Conservation (phyloP, 345 rosid genomes). For the Isatis tinctoria region DNA sequence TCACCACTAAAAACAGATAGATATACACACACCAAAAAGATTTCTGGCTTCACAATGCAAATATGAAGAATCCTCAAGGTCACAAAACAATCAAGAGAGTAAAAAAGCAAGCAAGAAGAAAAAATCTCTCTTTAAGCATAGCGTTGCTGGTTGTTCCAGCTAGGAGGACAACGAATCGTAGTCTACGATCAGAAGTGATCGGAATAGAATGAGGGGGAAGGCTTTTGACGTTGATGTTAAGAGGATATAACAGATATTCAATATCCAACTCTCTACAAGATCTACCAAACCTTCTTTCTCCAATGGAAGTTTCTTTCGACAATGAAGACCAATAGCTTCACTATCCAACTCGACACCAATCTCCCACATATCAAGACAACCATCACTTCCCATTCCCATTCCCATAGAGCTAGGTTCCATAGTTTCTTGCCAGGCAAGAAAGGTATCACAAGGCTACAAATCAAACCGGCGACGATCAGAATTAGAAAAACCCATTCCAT, state of each 20-base stretch:
- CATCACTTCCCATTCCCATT: slow-evolving; percentile 69
- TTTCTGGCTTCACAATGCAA: neutral
- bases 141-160: slow-evolving; percentile 34
- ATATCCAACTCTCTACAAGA: slow-evolving; percentile 72
- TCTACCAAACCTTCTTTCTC: slow-evolving; percentile 75
- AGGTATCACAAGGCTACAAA: slow-evolving; percentile 50
- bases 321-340: slow-evolving; percentile 56
- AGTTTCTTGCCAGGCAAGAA: slow-evolving; percentile 31
- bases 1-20: slow-evolving; percentile 24
- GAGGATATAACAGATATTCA: slow-evolving; percentile 59
- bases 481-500: slow-evolving; percentile 68
- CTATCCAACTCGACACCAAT: slow-evolving; percentile 78
- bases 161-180: too few species aligned
- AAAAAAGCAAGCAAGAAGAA: neutral
- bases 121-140: slow-evolving; percentile 7
- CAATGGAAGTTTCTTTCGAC: slow-evolving; percentile 70
- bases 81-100: neutral
- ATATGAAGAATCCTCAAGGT: slow-evolving; percentile 13
- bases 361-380: slow-evolving; percentile 80
- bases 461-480: slow-evolving; percentile 47
- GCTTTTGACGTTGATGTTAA: slow-evolving; percentile 53
- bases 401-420: slow-evolving; percentile 66
- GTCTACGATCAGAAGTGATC: slow-evolving; percentile 30
- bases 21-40: neutral
- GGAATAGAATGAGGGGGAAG: slow-evolving; percentile 49